Base-by-base conservation (phyloP, 208 protist species). In the Crithidia thermophila region DNA sequence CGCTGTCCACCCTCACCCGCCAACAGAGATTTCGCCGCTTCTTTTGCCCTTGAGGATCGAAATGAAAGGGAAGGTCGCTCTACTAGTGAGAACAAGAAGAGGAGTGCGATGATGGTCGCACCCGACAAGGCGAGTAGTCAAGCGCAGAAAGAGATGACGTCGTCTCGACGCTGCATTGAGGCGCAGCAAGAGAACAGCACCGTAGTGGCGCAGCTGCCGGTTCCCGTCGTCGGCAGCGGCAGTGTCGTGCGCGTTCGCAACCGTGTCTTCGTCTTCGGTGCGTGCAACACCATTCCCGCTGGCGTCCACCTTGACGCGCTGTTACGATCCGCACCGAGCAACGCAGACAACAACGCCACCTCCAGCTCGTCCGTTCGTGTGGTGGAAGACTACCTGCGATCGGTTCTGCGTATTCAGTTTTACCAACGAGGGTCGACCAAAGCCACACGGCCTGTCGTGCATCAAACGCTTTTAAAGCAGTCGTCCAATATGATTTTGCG, bases 201-300 rank as follows among this genome's bases (percentile, higher is more conserved):
- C 27, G 53, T 27, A 0, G 55, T 62, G 8, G 70, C 63, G 10
- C 0, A 51, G 36, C 55, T 85, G n/a, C 30, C 27, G 8, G 43
- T 72, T 10, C 75, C 75, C 25, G 76, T 74, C 1, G 71, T 86
- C 46, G 80, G 80, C 36, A 57, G 63, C 4, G 60, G 60, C 18
- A 82, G 72, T 31, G 67, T 72, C 0, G 81, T 86, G 18, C 56
- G 51, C 5, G 55, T 82, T 31, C 67, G 56, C 10, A 43, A 43
- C 10, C 60, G 56, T 14, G 67, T 75, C 2, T 86, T 78, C 65
- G 60, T 74, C 43, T 40, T 86, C n/a, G 81, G 72, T 0, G 73
- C 74, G 27, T 86, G 81, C 49, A 81, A 77, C 55, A 77, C 51
- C 28, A 59, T 86, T 25, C 81, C 68, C 11, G 23, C 25, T 11